Conservation (phyloP, 768 basidiomycete species). For the Leccinellum luteum region DNA sequence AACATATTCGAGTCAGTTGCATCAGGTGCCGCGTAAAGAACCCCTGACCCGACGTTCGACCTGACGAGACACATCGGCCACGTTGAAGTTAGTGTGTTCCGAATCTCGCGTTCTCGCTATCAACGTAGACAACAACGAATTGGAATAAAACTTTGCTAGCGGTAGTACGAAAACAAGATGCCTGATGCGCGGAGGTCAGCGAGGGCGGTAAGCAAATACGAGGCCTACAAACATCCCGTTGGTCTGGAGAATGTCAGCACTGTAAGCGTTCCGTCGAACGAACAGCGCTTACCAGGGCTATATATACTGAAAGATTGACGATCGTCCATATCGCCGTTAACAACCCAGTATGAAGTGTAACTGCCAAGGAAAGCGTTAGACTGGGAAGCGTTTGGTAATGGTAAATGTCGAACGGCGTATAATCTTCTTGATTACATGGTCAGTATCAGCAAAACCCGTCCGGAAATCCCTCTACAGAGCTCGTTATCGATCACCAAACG, state of each 20-base stretch:
- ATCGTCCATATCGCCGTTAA: conserved; percentile 38
- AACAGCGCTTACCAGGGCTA: conserved; percentile 18
- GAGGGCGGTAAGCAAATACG: not conserved
- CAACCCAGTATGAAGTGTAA: conserved; percentile 40
- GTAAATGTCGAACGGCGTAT: conserved; percentile 26
- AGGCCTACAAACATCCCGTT: conserved; percentile 16
- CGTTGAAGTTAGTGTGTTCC: conserved; percentile 18
- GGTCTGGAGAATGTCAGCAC: conserved; percentile 17
- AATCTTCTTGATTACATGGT: conserved; percentile 37
- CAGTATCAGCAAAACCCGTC: conserved; percentile 38
- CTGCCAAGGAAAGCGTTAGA: conserved; percentile 16
- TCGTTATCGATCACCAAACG: not conserved
- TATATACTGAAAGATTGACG: conserved; percentile 29
- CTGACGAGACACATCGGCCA: conserved; percentile 22
- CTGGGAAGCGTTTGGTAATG: not conserved
- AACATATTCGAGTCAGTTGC: conserved; percentile 6
- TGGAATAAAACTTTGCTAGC: conserved; percentile 36
- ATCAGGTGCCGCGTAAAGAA: not conserved
- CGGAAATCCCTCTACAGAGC: conserved; percentile 31
- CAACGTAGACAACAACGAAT: conserved; percentile 34
- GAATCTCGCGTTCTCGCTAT: conserved; percentile 27
- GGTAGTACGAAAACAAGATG: conserved; percentile 33
- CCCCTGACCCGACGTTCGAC: conserved; percentile 16
- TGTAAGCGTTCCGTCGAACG: not conserved
- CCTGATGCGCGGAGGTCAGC: conserved; percentile 8